These are phyloP conservation scores for Aspergillus transmontanensis DNA, from an alignment of 2,329 filamentous ascomycete genomes.

Conservation along the genomic window DNA sequence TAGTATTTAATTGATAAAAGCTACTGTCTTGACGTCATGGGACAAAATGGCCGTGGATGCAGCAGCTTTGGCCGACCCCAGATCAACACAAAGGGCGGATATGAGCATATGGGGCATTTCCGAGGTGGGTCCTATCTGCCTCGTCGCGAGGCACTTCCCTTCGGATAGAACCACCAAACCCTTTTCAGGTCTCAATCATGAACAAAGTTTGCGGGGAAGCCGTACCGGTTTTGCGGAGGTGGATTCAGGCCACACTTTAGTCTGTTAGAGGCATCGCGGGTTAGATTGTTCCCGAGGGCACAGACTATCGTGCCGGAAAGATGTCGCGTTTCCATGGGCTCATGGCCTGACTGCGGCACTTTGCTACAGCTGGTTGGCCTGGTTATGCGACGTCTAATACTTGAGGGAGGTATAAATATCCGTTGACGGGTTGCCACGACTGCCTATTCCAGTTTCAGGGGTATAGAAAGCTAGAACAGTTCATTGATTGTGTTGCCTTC, in stretches of 20 bases:
- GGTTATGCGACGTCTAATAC: not conserved
- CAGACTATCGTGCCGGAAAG: not conserved
- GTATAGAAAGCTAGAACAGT: not conserved
- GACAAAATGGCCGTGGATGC: not conserved
- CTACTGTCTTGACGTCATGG: not conserved
- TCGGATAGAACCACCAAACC: not conserved
- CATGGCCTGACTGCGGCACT: not conserved
- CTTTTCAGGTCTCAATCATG: not conserved
- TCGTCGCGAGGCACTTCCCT: not conserved
- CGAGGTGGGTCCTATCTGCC: not conserved
- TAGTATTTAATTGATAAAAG: not conserved
- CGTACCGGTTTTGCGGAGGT: not conserved
- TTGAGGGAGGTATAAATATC: not conserved
- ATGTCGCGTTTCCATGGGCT: not conserved
- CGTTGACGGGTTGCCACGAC: not conserved
- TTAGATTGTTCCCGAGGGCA: not conserved
- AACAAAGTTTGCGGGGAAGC: not conserved
- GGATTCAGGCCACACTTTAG: not conserved
- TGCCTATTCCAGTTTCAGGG: not conserved
- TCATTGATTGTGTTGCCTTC: not conserved
- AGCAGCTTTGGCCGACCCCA: not conserved
- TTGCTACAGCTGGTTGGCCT: not conserved
- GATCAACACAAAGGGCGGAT: too few relatives aligned
- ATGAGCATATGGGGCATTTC: not conserved
- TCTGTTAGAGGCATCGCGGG: not conserved